Percentiles rank a stretch among this genome's conserved stretches.
Conservation (phyloP, 2,329 filamentous ascomycete species). For the Pseudogymnoascus pannorum region DNA sequence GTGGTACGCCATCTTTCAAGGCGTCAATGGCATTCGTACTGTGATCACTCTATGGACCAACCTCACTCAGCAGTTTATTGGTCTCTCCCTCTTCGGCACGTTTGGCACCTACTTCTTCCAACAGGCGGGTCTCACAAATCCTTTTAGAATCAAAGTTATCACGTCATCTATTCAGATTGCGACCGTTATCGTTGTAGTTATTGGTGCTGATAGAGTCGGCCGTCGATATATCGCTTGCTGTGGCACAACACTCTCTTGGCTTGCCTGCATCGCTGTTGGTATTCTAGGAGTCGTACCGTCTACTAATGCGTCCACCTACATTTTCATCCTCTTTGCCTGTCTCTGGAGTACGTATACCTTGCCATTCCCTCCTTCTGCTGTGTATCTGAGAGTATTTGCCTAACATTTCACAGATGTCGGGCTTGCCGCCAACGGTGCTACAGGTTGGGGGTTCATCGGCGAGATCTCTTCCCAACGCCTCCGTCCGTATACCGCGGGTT, state of each 20-base stretch:
- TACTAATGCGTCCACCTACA: conserved; percentile 11
- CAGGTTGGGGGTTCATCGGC: conserved; percentile 21
- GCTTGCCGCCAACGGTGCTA: conserved; percentile 8
- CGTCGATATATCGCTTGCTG: conserved; percentile 12
- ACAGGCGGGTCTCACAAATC: conserved; percentile 35
- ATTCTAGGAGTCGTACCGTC: conserved; percentile 13
- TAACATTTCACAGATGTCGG: neutral
- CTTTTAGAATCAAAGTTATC: conserved; percentile 37
- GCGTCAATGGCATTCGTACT: conserved; percentile 25
- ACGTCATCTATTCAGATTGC: conserved; percentile 32
- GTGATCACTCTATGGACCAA: conserved; percentile 24
- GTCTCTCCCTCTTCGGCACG: conserved; percentile 19
- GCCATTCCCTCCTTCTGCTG: neutral
- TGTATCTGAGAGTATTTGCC: neutral
- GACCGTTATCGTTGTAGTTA: conserved; percentile 14
- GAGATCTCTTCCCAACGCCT: conserved; percentile 21
- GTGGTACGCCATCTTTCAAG: conserved; percentile 28
- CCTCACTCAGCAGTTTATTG: conserved; percentile 19
- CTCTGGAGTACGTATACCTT: conserved; percentile 11
- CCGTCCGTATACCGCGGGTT: conserved; percentile 19
- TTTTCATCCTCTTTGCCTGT: conserved; percentile 13
- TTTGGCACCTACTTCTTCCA: conserved; percentile 26
- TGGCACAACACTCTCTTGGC: conserved; percentile 12
- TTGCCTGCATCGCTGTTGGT: conserved; percentile 13
- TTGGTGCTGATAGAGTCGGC: conserved; percentile 11